A percentile compares a stretch with the other conserved stretches of the same genome.
Evolutionary conservation across 805 yeast species (phyloP).

Genomic region (Sugiyamaella mastotermitis): DNA sequence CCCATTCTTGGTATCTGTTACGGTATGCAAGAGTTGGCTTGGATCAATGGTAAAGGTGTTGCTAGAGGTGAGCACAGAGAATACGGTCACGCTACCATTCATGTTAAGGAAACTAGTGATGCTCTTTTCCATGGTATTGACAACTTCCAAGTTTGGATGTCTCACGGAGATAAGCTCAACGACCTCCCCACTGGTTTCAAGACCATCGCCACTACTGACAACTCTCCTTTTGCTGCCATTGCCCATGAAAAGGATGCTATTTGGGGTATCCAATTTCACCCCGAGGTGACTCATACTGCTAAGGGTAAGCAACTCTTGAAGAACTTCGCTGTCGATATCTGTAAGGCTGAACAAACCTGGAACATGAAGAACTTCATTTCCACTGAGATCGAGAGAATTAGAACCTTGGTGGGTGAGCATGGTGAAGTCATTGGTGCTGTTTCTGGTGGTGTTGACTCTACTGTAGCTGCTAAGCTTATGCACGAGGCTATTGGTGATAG

Average conservation of each 20-base stretch:
- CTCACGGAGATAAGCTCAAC: constrained; percentile 94
- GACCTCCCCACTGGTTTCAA: constrained; percentile 86
- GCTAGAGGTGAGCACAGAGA: constrained; percentile 96
- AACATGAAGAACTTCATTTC: constrained; percentile 97
- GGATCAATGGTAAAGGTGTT: constrained; percentile 93
- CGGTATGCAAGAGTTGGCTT: constrained; percentile 98
- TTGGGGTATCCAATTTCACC: constrained; percentile 97
- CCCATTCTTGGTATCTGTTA: constrained; percentile 97
- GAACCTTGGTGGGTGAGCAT: constrained; percentile 87
- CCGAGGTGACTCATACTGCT: constrained; percentile 94
- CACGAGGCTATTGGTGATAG: constrained; percentile 97
- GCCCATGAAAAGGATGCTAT: constrained; percentile 66
- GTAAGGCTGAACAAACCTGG: constrained; percentile 88
- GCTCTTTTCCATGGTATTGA: constrained; percentile 83
- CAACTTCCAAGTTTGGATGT: constrained; percentile 98
- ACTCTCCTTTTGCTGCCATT: constrained; percentile 95
- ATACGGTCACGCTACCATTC: constrained; percentile 91
- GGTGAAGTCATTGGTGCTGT: constrained; percentile 99
- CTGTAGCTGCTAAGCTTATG: constrained; percentile 98
- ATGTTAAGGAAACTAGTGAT: constrained; percentile 60
- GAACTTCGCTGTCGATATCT: constrained; percentile 90
- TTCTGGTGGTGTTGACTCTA: constrained; percentile 98
- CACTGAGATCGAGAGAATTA: constrained; percentile 90
- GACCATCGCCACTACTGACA: constrained; percentile 83
- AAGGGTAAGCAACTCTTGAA: constrained; percentile 82